These are phyloP conservation scores for Orychophragmus violaceus DNA, from an alignment of 345 rosid genomes.

Conservation along the genomic window DNA sequence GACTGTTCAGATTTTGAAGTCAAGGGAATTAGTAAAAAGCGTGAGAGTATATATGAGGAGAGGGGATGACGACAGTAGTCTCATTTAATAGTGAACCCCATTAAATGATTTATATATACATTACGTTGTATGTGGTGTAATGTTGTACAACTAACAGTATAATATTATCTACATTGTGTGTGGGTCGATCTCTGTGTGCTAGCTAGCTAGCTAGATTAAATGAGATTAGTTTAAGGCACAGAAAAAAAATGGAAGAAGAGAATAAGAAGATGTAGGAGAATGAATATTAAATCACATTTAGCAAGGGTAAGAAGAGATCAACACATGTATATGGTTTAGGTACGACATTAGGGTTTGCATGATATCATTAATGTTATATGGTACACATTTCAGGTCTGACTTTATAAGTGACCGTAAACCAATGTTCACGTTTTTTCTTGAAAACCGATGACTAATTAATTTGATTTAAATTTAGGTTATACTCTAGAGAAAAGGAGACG, in stretches of 20 bases:
- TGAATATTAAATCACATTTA: slow-evolving; percentile 4
- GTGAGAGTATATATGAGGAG: slow-evolving; percentile 9
- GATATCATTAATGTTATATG: too few relatives aligned
- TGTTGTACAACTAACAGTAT: background rate
- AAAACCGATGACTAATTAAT: background rate
- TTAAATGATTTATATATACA: slow-evolving; percentile 8
- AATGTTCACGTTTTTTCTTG: slow-evolving; percentile 2
- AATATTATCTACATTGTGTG: background rate
- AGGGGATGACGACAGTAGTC: background rate
- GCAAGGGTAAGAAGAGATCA: slow-evolving; percentile 16
- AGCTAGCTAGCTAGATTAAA: too few relatives aligned
- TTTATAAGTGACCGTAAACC: slow-evolving; percentile 17
- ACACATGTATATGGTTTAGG: slow-evolving; percentile 26
- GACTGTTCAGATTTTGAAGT: slow-evolving; percentile 14
- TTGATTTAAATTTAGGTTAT: slow-evolving; percentile 1
- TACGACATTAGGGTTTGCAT: slow-evolving; percentile 29
- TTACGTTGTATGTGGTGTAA: background rate
- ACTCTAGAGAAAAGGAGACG: slow-evolving; percentile 17
- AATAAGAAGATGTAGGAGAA: slow-evolving; percentile 13
- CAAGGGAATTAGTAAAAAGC: too few relatives aligned
- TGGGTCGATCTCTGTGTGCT: slow-evolving; percentile 10
- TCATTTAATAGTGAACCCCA: slow-evolving; percentile 11
- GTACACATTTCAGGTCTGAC: slow-evolving; percentile 26
- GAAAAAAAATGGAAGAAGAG: slow-evolving; percentile 21
- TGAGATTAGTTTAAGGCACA: slow-evolving; percentile 33